phyloP scores from a whole-genome alignment of 495 filamentous ascomycete genomes.

The Penicillium lividum region DNA sequence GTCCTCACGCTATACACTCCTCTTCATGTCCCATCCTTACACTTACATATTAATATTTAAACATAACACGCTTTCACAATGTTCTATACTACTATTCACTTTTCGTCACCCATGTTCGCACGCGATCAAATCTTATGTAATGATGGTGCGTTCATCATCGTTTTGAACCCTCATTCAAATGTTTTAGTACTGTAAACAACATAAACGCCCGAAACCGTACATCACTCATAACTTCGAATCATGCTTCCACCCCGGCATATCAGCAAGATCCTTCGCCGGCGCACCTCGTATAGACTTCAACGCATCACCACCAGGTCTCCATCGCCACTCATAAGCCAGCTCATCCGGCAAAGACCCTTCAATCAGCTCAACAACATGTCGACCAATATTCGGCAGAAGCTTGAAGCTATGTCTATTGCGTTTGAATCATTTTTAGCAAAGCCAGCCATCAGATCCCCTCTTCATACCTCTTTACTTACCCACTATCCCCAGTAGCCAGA shows the following conservation, averaged over 20 bases:
- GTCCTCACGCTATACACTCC: conserved; percentile 5
- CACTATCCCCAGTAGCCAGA: conserved; percentile 24
- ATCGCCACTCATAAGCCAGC: conserved; percentile 20
- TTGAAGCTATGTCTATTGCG: conserved; percentile 19
- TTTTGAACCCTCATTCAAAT: background rate
- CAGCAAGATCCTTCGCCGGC: conserved; percentile 23
- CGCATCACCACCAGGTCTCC: conserved; percentile 26
- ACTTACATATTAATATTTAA: conserved; percentile 29
- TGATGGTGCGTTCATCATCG: background rate
- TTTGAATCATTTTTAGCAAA: background rate
- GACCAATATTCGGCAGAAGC: conserved; percentile 24
- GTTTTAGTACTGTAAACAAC: no score
- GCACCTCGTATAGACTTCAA: conserved; percentile 19
- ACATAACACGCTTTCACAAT: conserved; percentile 19
- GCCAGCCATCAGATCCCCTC: background rate
- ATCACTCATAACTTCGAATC: conserved; percentile 18
- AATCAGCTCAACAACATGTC: conserved; percentile 22
- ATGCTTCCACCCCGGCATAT: conserved; percentile 24
- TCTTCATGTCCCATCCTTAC: conserved; percentile 23
- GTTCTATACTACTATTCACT: conserved; percentile 13
- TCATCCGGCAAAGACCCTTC: conserved; percentile 15
- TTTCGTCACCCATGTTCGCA: background rate
- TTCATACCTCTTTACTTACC: conserved; percentile 11
- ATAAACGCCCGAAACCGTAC: no score
- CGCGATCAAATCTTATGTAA: background rate